Evolutionary conservation across 768 basidiomycete genomes (phyloP), one percentile per base, ranked within the genome.

Genomic region (Xerocomellus intermedius): DNA sequence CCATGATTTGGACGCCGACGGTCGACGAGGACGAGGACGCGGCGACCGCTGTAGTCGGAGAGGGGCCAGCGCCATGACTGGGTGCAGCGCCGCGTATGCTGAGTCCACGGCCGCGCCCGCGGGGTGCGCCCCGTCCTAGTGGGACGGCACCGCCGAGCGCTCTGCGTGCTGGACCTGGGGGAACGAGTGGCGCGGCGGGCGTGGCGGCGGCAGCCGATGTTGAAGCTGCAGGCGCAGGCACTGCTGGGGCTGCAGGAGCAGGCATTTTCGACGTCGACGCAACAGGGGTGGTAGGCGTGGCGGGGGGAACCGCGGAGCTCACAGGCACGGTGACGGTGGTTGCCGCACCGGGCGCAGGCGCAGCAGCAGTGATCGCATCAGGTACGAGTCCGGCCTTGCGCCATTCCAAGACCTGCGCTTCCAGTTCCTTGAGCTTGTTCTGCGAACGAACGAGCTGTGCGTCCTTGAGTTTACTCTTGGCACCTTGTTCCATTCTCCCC

Each of bases 381-480:
- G 82, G 79, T 39, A 83, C 39, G 3, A 78, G 42, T 3, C 84
- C 83, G 1, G 74, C 69, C 44, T 79, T 78, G 59, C 77, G 77
- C 80, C 80, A 82, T 55, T 80, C 80, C 39, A 80, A 67, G 35
- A 88, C 79, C 54, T 84, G 81, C 12, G 77, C 76, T 63, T 91
- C 88, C 35, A 89, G 74, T 8, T 86, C 84, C 72, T 89, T 91
- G 47, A 89, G 73, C 53, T 77, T 80, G 53, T 72, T 73, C 64
- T 88, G 82, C 10, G 81, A 74, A 48, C 75, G 80, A 30, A 83
- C 76, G n/a, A 91, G 73, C 59, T 87, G 87, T 2, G 75, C 73
- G 59, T 92, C 89, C 71, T 90, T 91, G 41, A 91, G 60, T 66
- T 86, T 88, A 33, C 72, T 66, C 72, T 86, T 87, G 22, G 82